Conservation (phyloP, 2,329 filamentous ascomycete genomes). For the Alternaria arborescens region DNA sequence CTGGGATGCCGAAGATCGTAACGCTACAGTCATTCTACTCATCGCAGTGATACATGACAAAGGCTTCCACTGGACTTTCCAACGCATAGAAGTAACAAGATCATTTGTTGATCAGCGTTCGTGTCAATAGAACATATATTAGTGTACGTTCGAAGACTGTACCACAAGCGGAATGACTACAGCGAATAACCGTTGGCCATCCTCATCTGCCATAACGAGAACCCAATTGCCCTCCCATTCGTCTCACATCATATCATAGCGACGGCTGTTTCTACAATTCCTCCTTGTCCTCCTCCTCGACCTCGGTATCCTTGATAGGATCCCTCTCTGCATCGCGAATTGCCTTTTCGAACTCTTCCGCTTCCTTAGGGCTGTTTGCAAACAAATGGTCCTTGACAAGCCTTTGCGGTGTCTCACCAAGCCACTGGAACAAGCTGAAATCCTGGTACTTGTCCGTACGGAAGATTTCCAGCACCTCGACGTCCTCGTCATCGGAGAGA, state of each 20-base stretch:
- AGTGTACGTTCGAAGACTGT: background rate
- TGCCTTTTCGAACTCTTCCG: conserved; percentile 68
- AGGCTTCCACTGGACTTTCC: too few species aligned
- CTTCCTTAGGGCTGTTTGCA: conserved; percentile 66
- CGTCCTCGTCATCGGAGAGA: conserved; percentile 73
- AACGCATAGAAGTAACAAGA: background rate
- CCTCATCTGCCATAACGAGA: background rate
- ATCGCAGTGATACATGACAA: too few species aligned
- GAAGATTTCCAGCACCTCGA: conserved; percentile 81
- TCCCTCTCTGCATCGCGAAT: conserved; percentile 69
- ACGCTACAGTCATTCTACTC: too few species aligned
- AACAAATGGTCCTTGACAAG: conserved; percentile 74
- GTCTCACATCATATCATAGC: background rate
- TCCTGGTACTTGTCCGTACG: conserved; percentile 75
- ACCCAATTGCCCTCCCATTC: background rate
- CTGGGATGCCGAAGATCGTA: too few species aligned
- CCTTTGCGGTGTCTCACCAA: conserved; percentile 74
- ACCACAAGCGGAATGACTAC: background rate
- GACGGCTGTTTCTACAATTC: conserved; percentile 23
- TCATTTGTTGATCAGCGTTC: background rate
- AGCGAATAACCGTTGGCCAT: background rate
- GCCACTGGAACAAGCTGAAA: conserved; percentile 78
- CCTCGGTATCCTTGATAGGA: conserved; percentile 47
- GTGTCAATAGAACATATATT: background rate
- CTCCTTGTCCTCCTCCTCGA: conserved; percentile 40